These are phyloP conservation scores for Striga hermonthica DNA, from an alignment of 305 asterid genomes.

Conservation along the genomic window DNA sequence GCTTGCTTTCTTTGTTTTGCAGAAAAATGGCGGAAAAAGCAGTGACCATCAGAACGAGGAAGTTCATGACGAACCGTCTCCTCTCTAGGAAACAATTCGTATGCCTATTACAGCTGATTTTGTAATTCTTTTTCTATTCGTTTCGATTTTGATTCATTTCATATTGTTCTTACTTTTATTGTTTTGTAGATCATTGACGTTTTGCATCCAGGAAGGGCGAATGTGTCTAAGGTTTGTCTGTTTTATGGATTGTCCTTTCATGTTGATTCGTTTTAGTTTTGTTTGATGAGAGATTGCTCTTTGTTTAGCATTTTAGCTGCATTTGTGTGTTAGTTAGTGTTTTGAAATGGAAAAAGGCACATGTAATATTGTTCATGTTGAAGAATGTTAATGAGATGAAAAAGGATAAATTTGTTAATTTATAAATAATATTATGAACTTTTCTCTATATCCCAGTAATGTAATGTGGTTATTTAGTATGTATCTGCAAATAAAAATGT, in stretches of 20 bases:
- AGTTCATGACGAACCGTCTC: conserved; percentile 1
- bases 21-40: not conserved
- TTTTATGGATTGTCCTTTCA: not conserved
- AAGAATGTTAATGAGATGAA: too few species aligned
- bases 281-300: not conserved
- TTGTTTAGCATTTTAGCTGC: too few species aligned
- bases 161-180: not conserved
- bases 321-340: too few species aligned
- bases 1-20: not conserved
- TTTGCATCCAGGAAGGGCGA: conserved; percentile 2
- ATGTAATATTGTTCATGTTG: too few species aligned
- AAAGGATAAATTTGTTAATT: too few species aligned
- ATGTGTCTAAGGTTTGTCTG: not conserved
- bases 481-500: too few species aligned
- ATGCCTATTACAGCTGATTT: not conserved
- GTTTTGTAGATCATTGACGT: not conserved
- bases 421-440: too few species aligned
- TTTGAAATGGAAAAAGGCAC: too few species aligned
- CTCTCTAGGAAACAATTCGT: conserved; percentile 3
- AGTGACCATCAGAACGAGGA: not conserved
- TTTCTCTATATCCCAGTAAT: too few species aligned
- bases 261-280: not conserved
- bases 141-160: not conserved
- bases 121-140: not conserved
- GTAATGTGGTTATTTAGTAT: too few species aligned